A percentile compares a stretch with the other conserved stretches of the same genome.
Evolutionary conservation across 768 basidiomycete species (phyloP).

Genomic region (Solioccasus polychromus): DNA sequence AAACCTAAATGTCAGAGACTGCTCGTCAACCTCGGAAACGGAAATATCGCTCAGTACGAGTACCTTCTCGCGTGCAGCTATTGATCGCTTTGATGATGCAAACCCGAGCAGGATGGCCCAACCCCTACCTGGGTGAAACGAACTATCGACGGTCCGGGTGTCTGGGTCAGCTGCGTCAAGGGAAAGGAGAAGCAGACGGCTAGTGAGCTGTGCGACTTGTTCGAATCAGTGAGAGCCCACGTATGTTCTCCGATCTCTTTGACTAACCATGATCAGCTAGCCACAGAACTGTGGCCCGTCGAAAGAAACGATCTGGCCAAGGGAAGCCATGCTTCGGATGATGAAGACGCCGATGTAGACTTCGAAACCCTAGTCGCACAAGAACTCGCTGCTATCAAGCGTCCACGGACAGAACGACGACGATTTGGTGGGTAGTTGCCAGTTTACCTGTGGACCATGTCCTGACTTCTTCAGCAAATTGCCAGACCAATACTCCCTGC

Average conservation of each 20-base stretch:
- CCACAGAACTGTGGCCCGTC: conserved; percentile 66
- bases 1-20: conserved; percentile 19
- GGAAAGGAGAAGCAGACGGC: conserved; percentile 80
- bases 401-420: conserved; percentile 54
- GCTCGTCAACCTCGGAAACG: conserved; percentile 36
- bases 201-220: conserved; percentile 74
- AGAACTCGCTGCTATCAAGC: conserved; percentile 70
- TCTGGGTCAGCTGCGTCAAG: conserved; percentile 85
- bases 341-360: conserved; percentile 42
- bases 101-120: conserved; percentile 48
- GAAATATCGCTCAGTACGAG: conserved; percentile 50
- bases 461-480: conserved; percentile 50
- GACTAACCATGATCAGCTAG: conserved; percentile 47
- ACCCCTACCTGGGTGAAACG: conserved; percentile 64
- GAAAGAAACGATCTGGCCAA: conserved; percentile 25
- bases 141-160: conserved; percentile 72
- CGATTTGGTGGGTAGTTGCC: conserved; percentile 54
- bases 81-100: conserved; percentile 1
- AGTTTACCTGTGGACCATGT: background rate
- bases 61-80: background rate
- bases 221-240: conserved; percentile 60
- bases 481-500: conserved; percentile 77
- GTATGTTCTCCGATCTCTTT: conserved; percentile 1
- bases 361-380: conserved; percentile 70
- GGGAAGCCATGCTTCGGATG: conserved; percentile 30